phyloP scores from a whole-genome alignment of 2,329 filamentous ascomycete species.

The Colletotrichum costaricense region DNA sequence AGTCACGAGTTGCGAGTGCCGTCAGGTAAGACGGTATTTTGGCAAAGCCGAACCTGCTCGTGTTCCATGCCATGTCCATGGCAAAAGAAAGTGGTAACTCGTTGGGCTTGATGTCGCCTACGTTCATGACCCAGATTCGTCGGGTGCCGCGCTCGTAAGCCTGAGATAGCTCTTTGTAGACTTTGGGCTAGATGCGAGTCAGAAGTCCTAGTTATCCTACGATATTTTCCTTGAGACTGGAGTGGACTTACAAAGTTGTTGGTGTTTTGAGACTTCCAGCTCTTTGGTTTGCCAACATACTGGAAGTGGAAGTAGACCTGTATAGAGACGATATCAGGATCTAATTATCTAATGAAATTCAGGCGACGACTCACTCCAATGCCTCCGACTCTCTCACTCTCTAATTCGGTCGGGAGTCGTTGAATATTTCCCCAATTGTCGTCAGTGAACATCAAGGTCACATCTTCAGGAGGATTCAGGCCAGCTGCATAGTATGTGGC shows the following conservation, averaged over 20 bases:
- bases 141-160: constrained; percentile 66
- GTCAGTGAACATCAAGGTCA: constrained; percentile 70
- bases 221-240: constrained; percentile 24
- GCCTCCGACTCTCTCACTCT: constrained; percentile 66
- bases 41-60: constrained; percentile 55
- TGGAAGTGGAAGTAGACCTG: constrained; percentile 62
- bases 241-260: constrained; percentile 63
- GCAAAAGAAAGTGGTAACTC: constrained; percentile 69
- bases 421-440: constrained; percentile 71
- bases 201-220: too few species aligned
- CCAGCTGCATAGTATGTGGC: constrained; percentile 69
- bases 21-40: constrained; percentile 59
- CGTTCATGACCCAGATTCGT: constrained; percentile 73
- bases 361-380: constrained; percentile 55
- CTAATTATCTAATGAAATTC: not conserved
- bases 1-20: constrained; percentile 66
- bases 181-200: constrained; percentile 36
- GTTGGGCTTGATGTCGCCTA: constrained; percentile 71
- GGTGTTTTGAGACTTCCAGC: constrained; percentile 63
- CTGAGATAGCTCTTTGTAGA: constrained; percentile 57
- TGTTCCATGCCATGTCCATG: constrained; percentile 69
- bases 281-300: constrained; percentile 48
- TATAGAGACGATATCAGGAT: not conserved
- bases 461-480: constrained; percentile 64
- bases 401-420: constrained; percentile 63